These are phyloP conservation scores for Phialophora tarda DNA, from an alignment of 2,329 filamentous ascomycete species.

Conservation along the genomic window DNA sequence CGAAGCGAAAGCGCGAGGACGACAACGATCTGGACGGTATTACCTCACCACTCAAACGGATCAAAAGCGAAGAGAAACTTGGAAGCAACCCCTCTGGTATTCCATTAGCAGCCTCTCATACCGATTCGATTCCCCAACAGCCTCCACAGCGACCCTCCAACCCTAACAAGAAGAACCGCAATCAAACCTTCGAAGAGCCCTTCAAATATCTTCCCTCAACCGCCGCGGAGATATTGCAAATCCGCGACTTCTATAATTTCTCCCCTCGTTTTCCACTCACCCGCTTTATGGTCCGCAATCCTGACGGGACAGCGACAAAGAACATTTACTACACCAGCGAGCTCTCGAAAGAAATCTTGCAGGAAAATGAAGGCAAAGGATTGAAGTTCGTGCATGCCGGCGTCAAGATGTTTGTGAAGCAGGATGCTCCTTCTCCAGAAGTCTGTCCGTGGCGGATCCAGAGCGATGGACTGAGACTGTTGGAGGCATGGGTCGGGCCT, in stretches of 20 bases:
- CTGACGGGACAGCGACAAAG: constrained; percentile 82
- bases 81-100: background rate
- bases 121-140: background rate
- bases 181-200: constrained; percentile 76
- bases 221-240: constrained; percentile 76
- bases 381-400: constrained; percentile 96
- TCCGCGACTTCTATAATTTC: constrained; percentile 84
- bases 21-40: constrained; percentile 24
- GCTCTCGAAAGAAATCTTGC: constrained; percentile 82
- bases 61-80: constrained; percentile 31
- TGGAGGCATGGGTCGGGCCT: constrained; percentile 87
- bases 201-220: constrained; percentile 80
- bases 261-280: constrained; percentile 84
- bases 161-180: constrained; percentile 47
- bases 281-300: constrained; percentile 95
- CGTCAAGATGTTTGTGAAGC: constrained; percentile 99
- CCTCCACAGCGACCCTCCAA: constrained; percentile 10
- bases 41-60: constrained; percentile 28
- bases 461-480: constrained; percentile 86
- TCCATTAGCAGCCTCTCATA: constrained; percentile 2
- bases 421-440: constrained; percentile 84
- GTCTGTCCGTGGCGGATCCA: constrained; percentile 96
- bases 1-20: constrained; percentile 35
- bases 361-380: constrained; percentile 83
- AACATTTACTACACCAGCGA: constrained; percentile 95